Conservation (phyloP, 78 protist species). For the Dictyostelium citrinum region DNA sequence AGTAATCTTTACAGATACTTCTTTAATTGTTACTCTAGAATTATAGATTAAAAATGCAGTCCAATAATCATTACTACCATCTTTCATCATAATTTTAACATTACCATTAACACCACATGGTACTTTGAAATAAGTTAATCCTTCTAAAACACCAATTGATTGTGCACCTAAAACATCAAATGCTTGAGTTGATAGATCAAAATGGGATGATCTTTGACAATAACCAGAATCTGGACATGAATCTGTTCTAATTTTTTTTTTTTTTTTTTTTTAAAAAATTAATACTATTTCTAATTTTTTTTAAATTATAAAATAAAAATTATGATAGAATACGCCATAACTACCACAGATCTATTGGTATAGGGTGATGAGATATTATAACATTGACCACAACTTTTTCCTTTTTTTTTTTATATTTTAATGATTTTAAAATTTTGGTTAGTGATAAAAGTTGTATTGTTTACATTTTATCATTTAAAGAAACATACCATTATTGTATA, state of each 20-base stretch:
- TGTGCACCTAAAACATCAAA: not conserved
- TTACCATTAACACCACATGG: not conserved
- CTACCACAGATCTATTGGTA: not conserved
- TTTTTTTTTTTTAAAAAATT: not conserved
- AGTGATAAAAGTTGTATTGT: no score
- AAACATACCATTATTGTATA: not conserved
- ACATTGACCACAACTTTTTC: constrained; percentile 31
- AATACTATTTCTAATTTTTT: not conserved
- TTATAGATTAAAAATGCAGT: constrained; percentile 19
- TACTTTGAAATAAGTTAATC: not conserved
- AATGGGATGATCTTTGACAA: not conserved
- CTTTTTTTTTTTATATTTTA: no score
- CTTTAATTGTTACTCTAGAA: not conserved
- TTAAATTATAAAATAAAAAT: not conserved
- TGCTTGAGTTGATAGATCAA: constrained; percentile 42
- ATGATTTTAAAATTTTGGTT: no score
- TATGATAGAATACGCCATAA: not conserved
- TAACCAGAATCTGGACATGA: not conserved
- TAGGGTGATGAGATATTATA: constrained; percentile 2
- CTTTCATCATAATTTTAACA: constrained; percentile 9
- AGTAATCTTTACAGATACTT: not conserved
- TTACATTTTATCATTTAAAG: no score
- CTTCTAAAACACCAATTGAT: not conserved
- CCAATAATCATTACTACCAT: constrained; percentile 30
- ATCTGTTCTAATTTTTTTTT: not conserved